Percentiles rank a stretch among this genome's conserved stretches.
These are phyloP conservation scores for Boletus tylopilopsis DNA, from an alignment of 768 basidiomycete genomes.

Conservation along the genomic window DNA sequence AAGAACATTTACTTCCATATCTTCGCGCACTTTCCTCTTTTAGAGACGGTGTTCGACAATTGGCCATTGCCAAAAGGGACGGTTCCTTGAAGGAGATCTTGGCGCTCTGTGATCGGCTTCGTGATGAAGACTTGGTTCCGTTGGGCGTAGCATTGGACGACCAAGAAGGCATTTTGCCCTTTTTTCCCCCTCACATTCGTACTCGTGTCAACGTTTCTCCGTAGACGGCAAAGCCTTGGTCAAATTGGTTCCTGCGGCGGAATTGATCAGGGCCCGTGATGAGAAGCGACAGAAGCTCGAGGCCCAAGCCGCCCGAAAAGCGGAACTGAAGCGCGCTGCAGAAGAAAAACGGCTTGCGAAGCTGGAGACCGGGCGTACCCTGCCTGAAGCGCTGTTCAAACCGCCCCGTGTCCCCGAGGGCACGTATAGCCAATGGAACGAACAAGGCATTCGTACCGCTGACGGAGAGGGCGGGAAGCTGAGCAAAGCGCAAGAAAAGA, in stretches of 20 bases:
- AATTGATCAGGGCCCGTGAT: slow-evolving; percentile 80
- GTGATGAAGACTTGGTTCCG: slow-evolving; percentile 88
- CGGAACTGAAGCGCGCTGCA: slow-evolving; percentile 60
- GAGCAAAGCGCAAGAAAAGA: slow-evolving; percentile 78
- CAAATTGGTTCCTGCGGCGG: slow-evolving; percentile 81
- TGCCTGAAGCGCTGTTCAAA: slow-evolving; percentile 79
- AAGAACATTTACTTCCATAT: slow-evolving; percentile 86
- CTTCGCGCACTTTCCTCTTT: slow-evolving; percentile 81
- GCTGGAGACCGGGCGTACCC: slow-evolving; percentile 78
- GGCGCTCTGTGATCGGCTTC: slow-evolving; percentile 80
- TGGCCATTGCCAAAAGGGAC: slow-evolving; percentile 73
- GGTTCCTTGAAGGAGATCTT: slow-evolving; percentile 76
- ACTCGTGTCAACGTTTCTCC: not conserved
- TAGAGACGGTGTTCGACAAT: slow-evolving; percentile 80
- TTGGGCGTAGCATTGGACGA: slow-evolving; percentile 96
- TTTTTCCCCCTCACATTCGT: not conserved
- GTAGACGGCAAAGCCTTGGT: slow-evolving; percentile 90
- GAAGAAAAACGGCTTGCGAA: slow-evolving; percentile 67
- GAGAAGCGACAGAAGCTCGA: slow-evolving; percentile 76
- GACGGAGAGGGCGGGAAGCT: slow-evolving; percentile 82
- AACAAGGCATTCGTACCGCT: slow-evolving; percentile 78
- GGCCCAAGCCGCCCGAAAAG: slow-evolving; percentile 79
- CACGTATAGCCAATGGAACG: slow-evolving; percentile 81
- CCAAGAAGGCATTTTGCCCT: slow-evolving; percentile 69
- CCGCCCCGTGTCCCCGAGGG: slow-evolving; percentile 73